Conservation (phyloP, 805 yeast genomes). For the Saccharomycopsis babjevae region DNA sequence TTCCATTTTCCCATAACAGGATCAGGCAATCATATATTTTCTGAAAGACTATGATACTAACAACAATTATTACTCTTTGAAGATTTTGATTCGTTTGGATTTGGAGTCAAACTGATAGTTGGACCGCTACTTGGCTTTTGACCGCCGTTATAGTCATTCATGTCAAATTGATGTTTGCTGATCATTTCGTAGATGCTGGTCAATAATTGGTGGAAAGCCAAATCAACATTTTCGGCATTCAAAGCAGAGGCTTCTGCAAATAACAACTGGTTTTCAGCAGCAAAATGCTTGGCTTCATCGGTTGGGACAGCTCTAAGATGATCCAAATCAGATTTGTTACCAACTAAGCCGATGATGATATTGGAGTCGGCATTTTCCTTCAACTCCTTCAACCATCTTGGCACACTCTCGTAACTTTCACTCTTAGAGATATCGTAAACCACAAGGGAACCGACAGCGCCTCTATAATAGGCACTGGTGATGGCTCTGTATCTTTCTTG, state of each 20-base stretch:
- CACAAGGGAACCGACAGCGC: slow-evolving; percentile 94
- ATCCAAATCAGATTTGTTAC: slow-evolving; percentile 83
- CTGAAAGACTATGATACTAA: neutral
- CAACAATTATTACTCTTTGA: slow-evolving; percentile 28
- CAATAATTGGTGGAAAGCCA: slow-evolving; percentile 85
- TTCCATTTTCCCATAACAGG: no score
- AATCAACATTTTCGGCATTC: slow-evolving; percentile 88
- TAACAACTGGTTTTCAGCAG: slow-evolving; percentile 80
- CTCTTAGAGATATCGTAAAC: slow-evolving; percentile 93
- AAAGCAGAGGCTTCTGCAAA: slow-evolving; percentile 96
- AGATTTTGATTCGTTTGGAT: slow-evolving; percentile 69
- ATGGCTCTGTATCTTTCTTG: slow-evolving; percentile 98
- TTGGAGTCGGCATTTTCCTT: slow-evolving; percentile 89
- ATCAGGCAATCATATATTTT: neutral
- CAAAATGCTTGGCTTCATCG: slow-evolving; percentile 92
- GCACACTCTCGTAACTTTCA: slow-evolving; percentile 74
- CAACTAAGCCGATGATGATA: slow-evolving; percentile 88
- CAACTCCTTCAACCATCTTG: slow-evolving; percentile 85
- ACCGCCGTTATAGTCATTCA: slow-evolving; percentile 53
- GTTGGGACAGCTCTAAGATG: slow-evolving; percentile 95
- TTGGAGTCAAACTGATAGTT: slow-evolving; percentile 85
- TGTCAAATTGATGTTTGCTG: slow-evolving; percentile 82
- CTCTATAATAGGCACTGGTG: slow-evolving; percentile 94
- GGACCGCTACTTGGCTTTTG: slow-evolving; percentile 74
- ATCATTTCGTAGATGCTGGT: slow-evolving; percentile 93